phyloP scores from a whole-genome alignment of 208 protist species.

The Trypanosoma vivax region DNA sequence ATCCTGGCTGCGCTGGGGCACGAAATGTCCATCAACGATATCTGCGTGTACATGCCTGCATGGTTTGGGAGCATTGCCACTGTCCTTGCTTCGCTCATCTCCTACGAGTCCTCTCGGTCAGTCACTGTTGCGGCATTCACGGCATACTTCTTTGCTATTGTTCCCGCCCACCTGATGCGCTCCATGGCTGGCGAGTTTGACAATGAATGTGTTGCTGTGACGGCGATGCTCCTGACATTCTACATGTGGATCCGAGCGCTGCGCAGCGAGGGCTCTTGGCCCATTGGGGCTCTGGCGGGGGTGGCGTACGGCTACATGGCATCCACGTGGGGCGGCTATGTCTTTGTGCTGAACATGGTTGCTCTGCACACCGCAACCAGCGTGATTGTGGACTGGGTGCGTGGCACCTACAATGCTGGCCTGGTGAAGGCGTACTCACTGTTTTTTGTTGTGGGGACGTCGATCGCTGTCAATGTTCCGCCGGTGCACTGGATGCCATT shows the following conservation, averaged over 20 bases:
- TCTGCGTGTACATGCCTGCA: constrained; percentile 95
- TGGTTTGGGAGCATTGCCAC: constrained; percentile 90
- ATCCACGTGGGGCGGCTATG: constrained; percentile 96
- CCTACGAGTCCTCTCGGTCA: constrained; percentile 68
- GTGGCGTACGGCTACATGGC: constrained; percentile 90
- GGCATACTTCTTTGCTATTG: constrained; percentile 50
- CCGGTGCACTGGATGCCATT: constrained; percentile 94
- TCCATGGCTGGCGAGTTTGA: constrained; percentile 98
- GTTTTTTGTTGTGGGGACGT: constrained; percentile 92
- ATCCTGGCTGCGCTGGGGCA: constrained; percentile 66
- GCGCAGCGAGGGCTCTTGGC: constrained; percentile 29
- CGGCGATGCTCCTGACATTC: constrained; percentile 93
- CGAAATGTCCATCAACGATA: constrained; percentile 89
- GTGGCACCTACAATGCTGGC: constrained; percentile 69
- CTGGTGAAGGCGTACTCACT: constrained; percentile 93
- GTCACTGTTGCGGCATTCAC: constrained; percentile 81
- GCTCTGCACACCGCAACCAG: constrained; percentile 90
- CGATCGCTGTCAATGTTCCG: constrained; percentile 91
- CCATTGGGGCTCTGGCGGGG: constrained; percentile 39
- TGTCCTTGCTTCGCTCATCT: constrained; percentile 77
- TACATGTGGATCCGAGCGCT: constrained; percentile 84
- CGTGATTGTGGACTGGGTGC: constrained; percentile 67
- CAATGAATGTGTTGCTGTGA: constrained; percentile 97
- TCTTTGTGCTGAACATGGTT: constrained; percentile 98
- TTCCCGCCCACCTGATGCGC: constrained; percentile 92